These are phyloP conservation scores for Solanum aculeatissimum DNA, from an alignment of 305 asterid species.

Conservation along the genomic window DNA sequence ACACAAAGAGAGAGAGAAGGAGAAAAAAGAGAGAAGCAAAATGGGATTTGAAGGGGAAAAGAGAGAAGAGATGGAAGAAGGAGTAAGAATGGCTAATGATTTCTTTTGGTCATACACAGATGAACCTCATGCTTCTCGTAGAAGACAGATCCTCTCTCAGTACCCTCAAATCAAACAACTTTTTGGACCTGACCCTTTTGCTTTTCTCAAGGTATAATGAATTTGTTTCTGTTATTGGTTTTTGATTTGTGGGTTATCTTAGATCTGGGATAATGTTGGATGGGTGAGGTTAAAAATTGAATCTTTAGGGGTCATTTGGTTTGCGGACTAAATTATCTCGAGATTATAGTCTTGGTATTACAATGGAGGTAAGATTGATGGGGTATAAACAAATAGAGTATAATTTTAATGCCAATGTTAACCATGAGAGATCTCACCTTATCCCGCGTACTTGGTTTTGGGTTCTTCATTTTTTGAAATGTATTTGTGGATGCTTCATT, in stretches of 20 bases:
- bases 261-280: background rate
- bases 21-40: background rate
- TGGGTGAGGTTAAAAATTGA: background rate
- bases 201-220: conserved; percentile 55
- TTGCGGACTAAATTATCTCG: too few species aligned
- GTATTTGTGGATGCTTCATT: background rate
- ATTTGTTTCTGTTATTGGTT: background rate
- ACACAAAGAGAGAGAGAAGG: background rate
- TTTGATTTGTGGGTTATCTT: background rate
- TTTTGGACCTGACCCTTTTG: conserved; percentile 87
- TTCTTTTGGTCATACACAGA: conserved; percentile 93
- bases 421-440: too few species aligned
- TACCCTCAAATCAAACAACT: conserved; percentile 76
- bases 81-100: conserved; percentile 57
- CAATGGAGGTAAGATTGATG: too few species aligned
- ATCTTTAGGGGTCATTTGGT: background rate
- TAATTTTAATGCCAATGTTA: background rate
- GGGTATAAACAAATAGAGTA: background rate
- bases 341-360: background rate
- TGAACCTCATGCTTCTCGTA: conserved; percentile 91
- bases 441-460: background rate
- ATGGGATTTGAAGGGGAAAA: conserved; percentile 4
- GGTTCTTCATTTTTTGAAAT: background rate
- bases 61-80: conserved; percentile 41
- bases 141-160: conserved; percentile 76